phyloP scores from a whole-genome alignment of 768 basidiomycete species.

The Lactarius akahatsu region DNA sequence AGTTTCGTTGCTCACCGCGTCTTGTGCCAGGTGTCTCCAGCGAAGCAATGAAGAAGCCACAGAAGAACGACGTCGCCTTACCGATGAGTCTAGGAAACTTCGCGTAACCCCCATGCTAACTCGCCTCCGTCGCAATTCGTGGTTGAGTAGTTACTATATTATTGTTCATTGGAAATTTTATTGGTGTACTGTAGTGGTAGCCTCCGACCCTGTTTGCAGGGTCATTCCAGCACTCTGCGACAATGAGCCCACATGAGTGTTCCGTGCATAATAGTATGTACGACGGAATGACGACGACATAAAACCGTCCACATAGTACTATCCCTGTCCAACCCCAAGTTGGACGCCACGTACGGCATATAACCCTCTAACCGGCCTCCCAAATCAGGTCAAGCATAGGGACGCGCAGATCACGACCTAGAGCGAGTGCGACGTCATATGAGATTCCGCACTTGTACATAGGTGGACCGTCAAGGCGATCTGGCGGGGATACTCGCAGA shows the following conservation, averaged over 20 bases:
- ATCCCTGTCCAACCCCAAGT: neutral
- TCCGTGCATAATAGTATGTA: too few relatives aligned
- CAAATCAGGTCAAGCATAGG: slow-evolving; percentile 65
- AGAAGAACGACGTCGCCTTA: neutral
- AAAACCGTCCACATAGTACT: neutral
- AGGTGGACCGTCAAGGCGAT: slow-evolving; percentile 67
- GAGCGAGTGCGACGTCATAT: slow-evolving; percentile 50
- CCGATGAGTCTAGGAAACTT: neutral
- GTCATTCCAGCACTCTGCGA: neutral
- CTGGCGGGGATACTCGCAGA: slow-evolving; percentile 58
- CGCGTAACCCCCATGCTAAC: neutral
- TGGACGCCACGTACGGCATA: neutral
- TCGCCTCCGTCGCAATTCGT: neutral
- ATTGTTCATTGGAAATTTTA: neutral
- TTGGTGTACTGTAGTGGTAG: too few relatives aligned
- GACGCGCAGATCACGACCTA: slow-evolving; percentile 62
- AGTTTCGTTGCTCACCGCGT: neutral
- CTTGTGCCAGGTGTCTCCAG: neutral
- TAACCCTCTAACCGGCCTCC: slow-evolving; percentile 40
- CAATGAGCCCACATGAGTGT: neutral
- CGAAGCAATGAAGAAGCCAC: neutral
- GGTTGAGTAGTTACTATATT: neutral
- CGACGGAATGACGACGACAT: too few relatives aligned
- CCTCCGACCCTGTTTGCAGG: neutral
- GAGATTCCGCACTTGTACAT: slow-evolving; percentile 74